Evolutionary conservation across 305 asterid genomes (phyloP).

Genomic region (Fraxinus baroniana): DNA sequence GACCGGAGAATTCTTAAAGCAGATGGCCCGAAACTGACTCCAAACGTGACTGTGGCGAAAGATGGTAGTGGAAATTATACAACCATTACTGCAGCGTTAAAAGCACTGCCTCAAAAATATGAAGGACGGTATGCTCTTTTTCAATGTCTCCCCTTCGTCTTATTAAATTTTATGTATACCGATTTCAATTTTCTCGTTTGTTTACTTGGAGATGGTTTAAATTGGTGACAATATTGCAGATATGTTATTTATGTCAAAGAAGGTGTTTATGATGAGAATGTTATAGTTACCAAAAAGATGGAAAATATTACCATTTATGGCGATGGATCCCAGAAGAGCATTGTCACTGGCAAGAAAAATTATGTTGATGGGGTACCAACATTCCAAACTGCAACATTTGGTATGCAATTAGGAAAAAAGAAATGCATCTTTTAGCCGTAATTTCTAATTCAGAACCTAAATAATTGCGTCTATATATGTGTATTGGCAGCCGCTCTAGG

Average conservation of each 20-base stretch:
- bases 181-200: not conserved
- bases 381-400: conserved; percentile 75
- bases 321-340: conserved; percentile 85
- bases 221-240: conserved; percentile 39
- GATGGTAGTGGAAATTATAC: conserved; percentile 66
- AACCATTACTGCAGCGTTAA: conserved; percentile 59
- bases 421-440: not conserved
- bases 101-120: conserved; percentile 53
- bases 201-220: not conserved
- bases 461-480: not conserved
- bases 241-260: conserved; percentile 64
- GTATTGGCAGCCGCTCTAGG: conserved; percentile 59
- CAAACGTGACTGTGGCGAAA: conserved; percentile 68
- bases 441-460: not conserved
- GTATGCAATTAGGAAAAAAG: conserved; percentile 29
- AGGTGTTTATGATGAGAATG: conserved; percentile 72
- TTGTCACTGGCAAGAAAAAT: conserved; percentile 69
- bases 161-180: not conserved
- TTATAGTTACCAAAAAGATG: conserved; percentile 59
- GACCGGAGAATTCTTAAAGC: conserved; percentile 50
- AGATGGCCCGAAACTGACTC: conserved; percentile 29
- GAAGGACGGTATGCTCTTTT: conserved; percentile 50
- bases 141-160: not conserved
- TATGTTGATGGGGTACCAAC: conserved; percentile 69
- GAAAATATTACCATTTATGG: conserved; percentile 76